phyloP scores from a whole-genome alignment of 2,329 filamentous ascomycete species.

The Aspergillus flavus region DNA sequence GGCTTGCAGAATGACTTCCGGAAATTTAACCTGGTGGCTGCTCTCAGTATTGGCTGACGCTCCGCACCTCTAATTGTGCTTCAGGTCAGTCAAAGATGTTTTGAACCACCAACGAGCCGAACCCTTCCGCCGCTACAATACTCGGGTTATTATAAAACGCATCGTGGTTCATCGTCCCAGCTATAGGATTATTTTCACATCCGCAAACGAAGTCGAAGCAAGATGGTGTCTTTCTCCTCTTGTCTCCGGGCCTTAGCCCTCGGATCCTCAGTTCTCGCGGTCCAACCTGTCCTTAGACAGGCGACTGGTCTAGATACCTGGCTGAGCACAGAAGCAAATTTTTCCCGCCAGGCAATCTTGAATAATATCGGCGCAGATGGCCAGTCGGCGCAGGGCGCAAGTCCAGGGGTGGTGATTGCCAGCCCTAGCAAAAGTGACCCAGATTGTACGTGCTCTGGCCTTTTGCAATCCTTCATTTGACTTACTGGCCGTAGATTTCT shows the following conservation, averaged over 20 bases:
- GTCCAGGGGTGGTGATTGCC: slow-evolving; percentile 57
- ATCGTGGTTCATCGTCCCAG: neutral
- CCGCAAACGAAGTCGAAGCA: neutral
- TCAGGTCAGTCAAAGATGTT: neutral
- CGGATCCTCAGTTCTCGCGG: neutral
- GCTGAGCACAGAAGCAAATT: neutral
- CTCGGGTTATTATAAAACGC: neutral
- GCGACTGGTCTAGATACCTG: neutral
- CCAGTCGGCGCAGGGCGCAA: slow-evolving; percentile 51
- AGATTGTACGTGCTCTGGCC: slow-evolving; percentile 49
- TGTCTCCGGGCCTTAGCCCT: neutral
- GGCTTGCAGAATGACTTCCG: neutral
- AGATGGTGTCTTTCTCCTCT: neutral
- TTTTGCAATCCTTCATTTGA: neutral
- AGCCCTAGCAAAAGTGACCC: slow-evolving; percentile 59
- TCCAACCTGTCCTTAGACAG: neutral
- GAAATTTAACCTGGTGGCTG: neutral
- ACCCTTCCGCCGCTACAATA: neutral
- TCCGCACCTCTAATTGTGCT: neutral
- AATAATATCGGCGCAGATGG: slow-evolving; percentile 60
- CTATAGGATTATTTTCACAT: neutral
- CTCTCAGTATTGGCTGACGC: neutral
- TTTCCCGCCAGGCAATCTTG: slow-evolving; percentile 36
- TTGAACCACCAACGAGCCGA: neutral
- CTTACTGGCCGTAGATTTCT: slow-evolving; percentile 62